A percentile compares a stretch with the other conserved stretches of the same genome.
These are phyloP conservation scores for Escovopsis sp. DNA, from an alignment of 2,329 filamentous ascomycete genomes.

Conservation along the genomic window DNA sequence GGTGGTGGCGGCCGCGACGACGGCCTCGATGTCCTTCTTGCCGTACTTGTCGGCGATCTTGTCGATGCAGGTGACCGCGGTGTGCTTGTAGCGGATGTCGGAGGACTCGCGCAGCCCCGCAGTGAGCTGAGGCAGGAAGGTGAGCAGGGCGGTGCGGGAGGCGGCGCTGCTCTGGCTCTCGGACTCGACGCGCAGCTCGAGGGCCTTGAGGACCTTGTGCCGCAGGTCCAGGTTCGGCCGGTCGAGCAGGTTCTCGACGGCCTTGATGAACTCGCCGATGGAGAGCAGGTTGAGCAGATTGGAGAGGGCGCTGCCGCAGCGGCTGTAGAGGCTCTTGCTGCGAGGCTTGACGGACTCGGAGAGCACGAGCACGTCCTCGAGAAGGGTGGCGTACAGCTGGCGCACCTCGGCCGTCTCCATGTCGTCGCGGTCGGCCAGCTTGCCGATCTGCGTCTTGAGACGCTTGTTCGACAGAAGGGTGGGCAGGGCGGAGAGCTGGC, in stretches of 20 bases:
- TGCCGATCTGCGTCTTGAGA: conserved; percentile 38
- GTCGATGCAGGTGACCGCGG: conserved; percentile 78
- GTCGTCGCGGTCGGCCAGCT: conserved; percentile 44
- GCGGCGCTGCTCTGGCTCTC: conserved; percentile 53
- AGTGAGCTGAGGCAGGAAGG: conserved; percentile 66
- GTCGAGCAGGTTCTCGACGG: conserved; percentile 67
- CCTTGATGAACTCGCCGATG: conserved; percentile 76
- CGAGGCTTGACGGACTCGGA: conserved; percentile 47
- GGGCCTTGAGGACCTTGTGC: conserved; percentile 63
- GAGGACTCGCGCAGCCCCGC: conserved; percentile 57
- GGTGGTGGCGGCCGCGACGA: conserved; percentile 58
- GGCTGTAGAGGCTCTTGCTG: conserved; percentile 37
- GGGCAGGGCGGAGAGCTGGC: conserved; percentile 41
- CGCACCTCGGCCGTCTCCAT: conserved; percentile 52
- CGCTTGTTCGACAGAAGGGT: conserved; percentile 42
- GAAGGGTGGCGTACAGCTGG: conserved; percentile 50
- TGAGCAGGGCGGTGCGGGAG: conserved; percentile 56
- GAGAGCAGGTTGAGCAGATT: conserved; percentile 74
- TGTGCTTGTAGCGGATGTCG: conserved; percentile 65
- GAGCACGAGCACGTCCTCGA: conserved; percentile 50
- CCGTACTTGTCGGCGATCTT: conserved; percentile 91
- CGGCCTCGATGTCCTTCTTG: conserved; percentile 69
- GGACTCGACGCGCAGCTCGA: conserved; percentile 64
- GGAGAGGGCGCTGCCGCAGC: conserved; percentile 56
- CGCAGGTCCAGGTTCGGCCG: conserved; percentile 60